phyloP scores from a whole-genome alignment of 495 filamentous ascomycete genomes.

The Parmelia sp. region DNA sequence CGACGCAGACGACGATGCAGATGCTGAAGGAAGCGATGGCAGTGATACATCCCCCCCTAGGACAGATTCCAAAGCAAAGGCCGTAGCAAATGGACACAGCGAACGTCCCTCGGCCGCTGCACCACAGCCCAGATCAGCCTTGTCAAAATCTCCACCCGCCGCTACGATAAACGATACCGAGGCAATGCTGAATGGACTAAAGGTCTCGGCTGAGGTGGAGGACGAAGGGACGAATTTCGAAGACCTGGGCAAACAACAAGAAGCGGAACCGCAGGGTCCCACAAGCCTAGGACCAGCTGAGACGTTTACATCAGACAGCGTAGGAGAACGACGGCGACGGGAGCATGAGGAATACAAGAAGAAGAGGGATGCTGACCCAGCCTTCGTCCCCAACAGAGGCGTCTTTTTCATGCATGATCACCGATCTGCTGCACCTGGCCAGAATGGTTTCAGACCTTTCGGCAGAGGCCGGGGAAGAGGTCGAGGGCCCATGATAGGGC shows the following conservation, averaged over 20 bases:
- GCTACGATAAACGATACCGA: slow-evolving; percentile 63
- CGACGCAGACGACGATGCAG: slow-evolving; percentile 72
- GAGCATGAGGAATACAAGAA: slow-evolving; percentile 89
- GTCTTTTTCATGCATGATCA: slow-evolving; percentile 98
- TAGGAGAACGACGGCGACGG: slow-evolving; percentile 63
- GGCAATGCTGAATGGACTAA: slow-evolving; percentile 80
- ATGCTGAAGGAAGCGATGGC: slow-evolving; percentile 64
- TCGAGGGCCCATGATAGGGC: slow-evolving; percentile 49
- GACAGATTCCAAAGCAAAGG: slow-evolving; percentile 34
- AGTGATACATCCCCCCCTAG: slow-evolving; percentile 56
- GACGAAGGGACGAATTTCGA: slow-evolving; percentile 62
- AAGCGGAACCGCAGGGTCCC: slow-evolving; percentile 31
- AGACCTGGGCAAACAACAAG: slow-evolving; percentile 41
- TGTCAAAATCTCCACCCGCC: slow-evolving; percentile 16
- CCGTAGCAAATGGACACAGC: slow-evolving; percentile 37
- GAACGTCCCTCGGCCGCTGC: slow-evolving; percentile 35
- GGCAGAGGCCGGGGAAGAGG: slow-evolving; percentile 53
- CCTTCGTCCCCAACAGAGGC: slow-evolving; percentile 91
- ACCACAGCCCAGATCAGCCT: slow-evolving; percentile 25
- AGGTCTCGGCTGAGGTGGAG: slow-evolving; percentile 52
- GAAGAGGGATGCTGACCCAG: slow-evolving; percentile 80
- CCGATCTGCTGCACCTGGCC: slow-evolving; percentile 62
- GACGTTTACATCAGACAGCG: slow-evolving; percentile 37
- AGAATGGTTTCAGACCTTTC: slow-evolving; percentile 70
- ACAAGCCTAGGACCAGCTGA: slow-evolving; percentile 29